Percentiles rank a stretch among this genome's conserved stretches.
Conservation (phyloP, 768 basidiomycete species). For the Agaricus subrufescens region DNA sequence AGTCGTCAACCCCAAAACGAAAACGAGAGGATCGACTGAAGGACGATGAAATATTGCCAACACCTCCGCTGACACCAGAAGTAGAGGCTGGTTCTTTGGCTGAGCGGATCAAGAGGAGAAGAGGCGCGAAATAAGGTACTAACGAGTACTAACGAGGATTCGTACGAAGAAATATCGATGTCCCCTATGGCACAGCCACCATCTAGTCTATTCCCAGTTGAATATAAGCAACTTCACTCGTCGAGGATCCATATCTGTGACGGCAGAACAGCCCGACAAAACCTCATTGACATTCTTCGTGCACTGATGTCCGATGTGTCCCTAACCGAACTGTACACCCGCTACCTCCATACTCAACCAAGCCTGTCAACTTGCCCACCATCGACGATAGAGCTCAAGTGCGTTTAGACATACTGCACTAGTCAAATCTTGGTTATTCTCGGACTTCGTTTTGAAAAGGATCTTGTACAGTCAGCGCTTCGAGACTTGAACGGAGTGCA, state of each 20-base stretch:
- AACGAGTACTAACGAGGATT: too few species aligned
- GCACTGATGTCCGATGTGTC: constrained; percentile 20
- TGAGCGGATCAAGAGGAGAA: constrained; percentile 40
- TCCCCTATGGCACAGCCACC: constrained; percentile 1
- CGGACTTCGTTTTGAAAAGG: constrained; percentile 31
- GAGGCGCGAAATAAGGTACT: constrained; percentile 14
- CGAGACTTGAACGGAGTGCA: constrained; percentile 51
- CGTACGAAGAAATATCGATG: neutral
- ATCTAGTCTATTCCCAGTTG: neutral
- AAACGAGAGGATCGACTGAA: constrained; percentile 2
- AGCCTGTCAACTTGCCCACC: constrained; percentile 32
- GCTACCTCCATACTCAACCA: constrained; percentile 32
- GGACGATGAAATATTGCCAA: constrained; percentile 14
- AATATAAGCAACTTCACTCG: too few species aligned
- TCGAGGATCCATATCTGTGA: too few species aligned
- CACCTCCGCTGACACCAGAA: constrained; percentile 22
- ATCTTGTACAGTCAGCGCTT: constrained; percentile 50
- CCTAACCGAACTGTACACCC: constrained; percentile 33
- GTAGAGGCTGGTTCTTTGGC: constrained; percentile 23
- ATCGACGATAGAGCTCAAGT: constrained; percentile 43
- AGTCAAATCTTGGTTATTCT: neutral
- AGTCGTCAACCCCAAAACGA: constrained; percentile 7
- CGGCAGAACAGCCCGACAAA: neutral
- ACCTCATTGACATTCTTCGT: neutral
- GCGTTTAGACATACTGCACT: neutral